Base-by-base conservation (phyloP, 768 basidiomycete genomes). In the Gyrodon lividus region DNA sequence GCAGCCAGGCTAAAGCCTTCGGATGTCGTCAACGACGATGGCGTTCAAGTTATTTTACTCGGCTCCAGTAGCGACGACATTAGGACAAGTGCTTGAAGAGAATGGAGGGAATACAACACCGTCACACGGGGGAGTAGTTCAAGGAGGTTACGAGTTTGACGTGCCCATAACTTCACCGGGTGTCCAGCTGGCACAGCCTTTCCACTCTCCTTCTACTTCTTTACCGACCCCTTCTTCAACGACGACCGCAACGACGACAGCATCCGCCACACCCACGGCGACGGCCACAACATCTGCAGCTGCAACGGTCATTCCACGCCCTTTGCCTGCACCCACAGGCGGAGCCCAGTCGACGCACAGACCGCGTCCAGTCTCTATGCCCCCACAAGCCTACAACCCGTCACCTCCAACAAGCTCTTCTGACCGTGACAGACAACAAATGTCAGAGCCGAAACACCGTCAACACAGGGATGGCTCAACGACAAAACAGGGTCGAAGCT, bases 321-420 rank as follows among this genome's bases (percentile, higher is more conserved):
- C 63, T 23, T 59, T 69, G 16, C 62, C 67, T 48, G 50, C 61
- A 12, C 62, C 65, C 8, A 24, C 53, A 3, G 33, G 60, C 39
- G 51, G 69, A 60, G 40, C 56, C 1, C 54, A 55, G 49, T 44
- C 64, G 52, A 51, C 60, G 38, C 67, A 59, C 59, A 65, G 77
- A 59, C 81, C 82, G 50, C 74, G 86, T 38, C 87, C 87, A 43
- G 74, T 86, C 44, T 89, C 88, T 8, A 85, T 89, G 82, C 87
- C 87, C 38, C 86, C 87, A 10, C 85, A 85, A 66, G 60, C 78
- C 20, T 78, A 68, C 61, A 65, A 56, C 45, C 67, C 68, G 14
- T 62, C 71, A 13, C 61, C 63, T 23, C 64, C 52, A 30, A 69
- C 67, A 23, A 65, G 66, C 59, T 59, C 66, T 6, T 64, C 67